Percentiles rank a stretch among this genome's conserved stretches.
These are phyloP conservation scores for Nicotiana attenuata DNA, from an alignment of 257 asterid species.

Conservation along the genomic window DNA sequence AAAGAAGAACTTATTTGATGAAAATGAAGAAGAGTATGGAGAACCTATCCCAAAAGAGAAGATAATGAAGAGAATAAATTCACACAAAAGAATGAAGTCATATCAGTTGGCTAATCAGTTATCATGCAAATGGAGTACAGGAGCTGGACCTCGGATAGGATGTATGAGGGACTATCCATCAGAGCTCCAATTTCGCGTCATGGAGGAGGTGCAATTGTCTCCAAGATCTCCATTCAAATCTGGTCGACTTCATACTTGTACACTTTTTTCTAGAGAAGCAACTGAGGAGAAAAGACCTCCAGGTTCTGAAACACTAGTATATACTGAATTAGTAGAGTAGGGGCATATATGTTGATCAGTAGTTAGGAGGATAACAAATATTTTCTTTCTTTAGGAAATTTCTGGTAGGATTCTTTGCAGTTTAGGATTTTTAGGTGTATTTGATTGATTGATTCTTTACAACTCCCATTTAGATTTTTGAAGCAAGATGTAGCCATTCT, in stretches of 20 bases:
- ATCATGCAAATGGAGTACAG: slow-evolving; percentile 79
- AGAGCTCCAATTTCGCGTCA: slow-evolving; percentile 62
- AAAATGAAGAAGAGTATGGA: slow-evolving; percentile 29
- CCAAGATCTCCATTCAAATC: slow-evolving; percentile 39
- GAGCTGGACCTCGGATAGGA: slow-evolving; percentile 92
- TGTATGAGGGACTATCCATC: slow-evolving; percentile 82
- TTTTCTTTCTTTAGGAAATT: no score
- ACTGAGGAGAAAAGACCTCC: background rate
- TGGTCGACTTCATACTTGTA: background rate
- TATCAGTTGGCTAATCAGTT: slow-evolving; percentile 66
- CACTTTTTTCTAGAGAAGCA: background rate
- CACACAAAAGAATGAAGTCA: slow-evolving; percentile 61
- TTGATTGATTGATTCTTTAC: background rate
- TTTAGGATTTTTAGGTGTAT: background rate
- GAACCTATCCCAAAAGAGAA: slow-evolving; percentile 52
- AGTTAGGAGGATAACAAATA: no score
- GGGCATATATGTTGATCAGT: no score
- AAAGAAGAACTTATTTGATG: slow-evolving; percentile 52
- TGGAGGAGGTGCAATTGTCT: slow-evolving; percentile 67
- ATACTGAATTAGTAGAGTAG: background rate
- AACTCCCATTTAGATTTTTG: background rate
- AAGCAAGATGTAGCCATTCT: background rate
- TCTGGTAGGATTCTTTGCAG: no score
- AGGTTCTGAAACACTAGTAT: background rate
- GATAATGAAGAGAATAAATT: slow-evolving; percentile 57